Evolutionary conservation across 345 rosid species (phyloP), one percentile per base, ranked within the genome.

Genomic region (Euphorbia pulcherrima): DNA sequence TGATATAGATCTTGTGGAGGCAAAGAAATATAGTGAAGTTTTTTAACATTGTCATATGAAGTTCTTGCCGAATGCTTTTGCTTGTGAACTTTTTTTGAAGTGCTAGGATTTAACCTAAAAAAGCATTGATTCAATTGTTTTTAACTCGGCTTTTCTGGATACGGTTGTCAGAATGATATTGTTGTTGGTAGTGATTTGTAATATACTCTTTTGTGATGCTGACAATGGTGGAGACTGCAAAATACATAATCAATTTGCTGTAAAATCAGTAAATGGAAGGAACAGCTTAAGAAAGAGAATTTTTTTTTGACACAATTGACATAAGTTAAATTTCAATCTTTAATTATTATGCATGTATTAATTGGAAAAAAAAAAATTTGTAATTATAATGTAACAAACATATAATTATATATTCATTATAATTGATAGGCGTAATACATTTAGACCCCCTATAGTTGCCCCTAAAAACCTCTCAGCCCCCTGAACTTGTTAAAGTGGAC

Each of bases 41-140:
- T 50, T 51, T 12, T 3, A 23, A 13, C 20, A 23, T 18, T 41
- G 10, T 27, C n/a, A 55, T 54, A 24, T 30, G 27, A 4, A n/a
- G 23, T 50, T 35, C 16, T 66, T 23, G 33, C 13, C 29, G 27
- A 40, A 40, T 44, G 26, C 13, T 27, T 26, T 51, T 64, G 30
- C 48, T 21, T 35, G 46, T 52, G 39, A 40, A 53, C 62, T 53
- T 50, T 53, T 50, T 37, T 39, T 39, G 62, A 55, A 40, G 39
- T 67, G 62, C 51, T 33, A 55, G 62, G 39, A 37, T 26, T 14
- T 33, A 40, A 56, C 37, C 33, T 44, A 14, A 17, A 33, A 7
- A 33, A 33, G 40, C 58, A 16, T 55, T 67, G 35, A 40, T 52
- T 55, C 77, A 67, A 73, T 67, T 76, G 62, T 57, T 67, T 65